Evolutionary conservation across 139 green algal genomes (phyloP).

Genomic region (Zygnema circumcarinatum): DNA sequence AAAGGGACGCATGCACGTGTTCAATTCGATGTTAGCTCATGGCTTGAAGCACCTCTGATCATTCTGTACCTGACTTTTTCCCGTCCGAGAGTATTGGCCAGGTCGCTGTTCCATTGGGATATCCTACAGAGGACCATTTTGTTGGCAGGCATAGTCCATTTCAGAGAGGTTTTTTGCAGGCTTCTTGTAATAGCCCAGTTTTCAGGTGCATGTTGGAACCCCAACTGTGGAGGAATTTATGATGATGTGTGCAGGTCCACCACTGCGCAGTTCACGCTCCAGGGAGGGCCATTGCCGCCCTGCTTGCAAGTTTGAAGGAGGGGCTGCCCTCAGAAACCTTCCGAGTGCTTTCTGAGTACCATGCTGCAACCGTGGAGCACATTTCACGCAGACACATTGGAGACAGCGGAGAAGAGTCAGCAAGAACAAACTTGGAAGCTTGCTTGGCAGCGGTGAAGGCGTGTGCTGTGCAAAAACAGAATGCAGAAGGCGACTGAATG

Average conservation of each 20-base stretch:
- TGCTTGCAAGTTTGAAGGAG: constrained; percentile 29
- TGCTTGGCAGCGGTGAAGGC: not conserved
- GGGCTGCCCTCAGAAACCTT: not conserved
- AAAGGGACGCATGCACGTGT: too few relatives aligned
- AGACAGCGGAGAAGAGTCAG: not conserved
- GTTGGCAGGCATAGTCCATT: too few relatives aligned
- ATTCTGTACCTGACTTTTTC: not conserved
- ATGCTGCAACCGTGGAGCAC: not conserved
- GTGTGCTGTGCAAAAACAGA: not conserved
- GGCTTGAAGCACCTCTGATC: not conserved
- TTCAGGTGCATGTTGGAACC: too few relatives aligned
- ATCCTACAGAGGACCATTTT: too few relatives aligned
- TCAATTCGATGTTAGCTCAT: too few relatives aligned
- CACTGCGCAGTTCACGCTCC: constrained; percentile 57
- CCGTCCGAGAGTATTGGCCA: too few relatives aligned
- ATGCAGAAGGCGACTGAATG: not conserved
- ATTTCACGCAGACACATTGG: not conserved
- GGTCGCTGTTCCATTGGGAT: too few relatives aligned
- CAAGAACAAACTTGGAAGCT: not conserved
- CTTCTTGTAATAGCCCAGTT: too few relatives aligned
- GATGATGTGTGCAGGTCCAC: constrained; percentile 49
- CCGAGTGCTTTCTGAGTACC: not conserved
- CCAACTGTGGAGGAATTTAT: too few relatives aligned
- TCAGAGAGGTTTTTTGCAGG: too few relatives aligned
- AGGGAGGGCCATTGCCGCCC: constrained; percentile 51